Base-by-base conservation (phyloP, 441 rosid species). In the Euphorbia corollata region DNA sequence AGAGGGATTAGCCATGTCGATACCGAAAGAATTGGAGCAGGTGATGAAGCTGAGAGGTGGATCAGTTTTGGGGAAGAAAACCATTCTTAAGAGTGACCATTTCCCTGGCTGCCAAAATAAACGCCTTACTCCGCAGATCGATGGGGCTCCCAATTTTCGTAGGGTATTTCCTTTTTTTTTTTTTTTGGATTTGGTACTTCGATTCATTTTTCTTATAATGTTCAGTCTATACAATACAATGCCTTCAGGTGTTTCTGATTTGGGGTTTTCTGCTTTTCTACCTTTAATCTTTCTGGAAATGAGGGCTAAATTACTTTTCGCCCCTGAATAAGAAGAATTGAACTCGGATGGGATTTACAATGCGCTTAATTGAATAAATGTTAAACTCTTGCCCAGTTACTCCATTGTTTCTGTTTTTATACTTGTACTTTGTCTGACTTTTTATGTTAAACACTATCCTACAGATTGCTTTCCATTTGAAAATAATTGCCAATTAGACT, bases 131-230 rank as follows among this genome's bases (percentile, higher is more conserved):
- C 96, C 97, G 41, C 90, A 87, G 68, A 94, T 94, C 82, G 98
- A 94, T 54, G 99, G 99, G 67, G 98, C 99, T 78, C 98, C 99
- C 13, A 94, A 94, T 83, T 94, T 89, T 72, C 98, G 98, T 59
- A 97, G 90, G 99, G 99, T 94, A 22, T 24, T 48, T 62, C 60
- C 16, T n/a, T n/a, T 27, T 27, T 27, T 27, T 15, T 36, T 58
- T 50, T 57, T 63, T 41, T 65, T 27, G 20, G 18, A 18, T 15
- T 15, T 59, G 59, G 7, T 68, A 13, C 18, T 67, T 65, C 18
- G 30, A 47, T 59, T 24, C 7, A 27, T 27, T 39, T 22, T n/a
- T 59, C 59, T 11, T 22, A 30, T 15, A 13, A 65, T 69, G 19
- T 23, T 48, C 51, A 39, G 34, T 67, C 51, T 43, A 16, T 20